Evolutionary conservation across 2,329 filamentous ascomycete species (phyloP).

Genomic region (Penicillium sp.): DNA sequence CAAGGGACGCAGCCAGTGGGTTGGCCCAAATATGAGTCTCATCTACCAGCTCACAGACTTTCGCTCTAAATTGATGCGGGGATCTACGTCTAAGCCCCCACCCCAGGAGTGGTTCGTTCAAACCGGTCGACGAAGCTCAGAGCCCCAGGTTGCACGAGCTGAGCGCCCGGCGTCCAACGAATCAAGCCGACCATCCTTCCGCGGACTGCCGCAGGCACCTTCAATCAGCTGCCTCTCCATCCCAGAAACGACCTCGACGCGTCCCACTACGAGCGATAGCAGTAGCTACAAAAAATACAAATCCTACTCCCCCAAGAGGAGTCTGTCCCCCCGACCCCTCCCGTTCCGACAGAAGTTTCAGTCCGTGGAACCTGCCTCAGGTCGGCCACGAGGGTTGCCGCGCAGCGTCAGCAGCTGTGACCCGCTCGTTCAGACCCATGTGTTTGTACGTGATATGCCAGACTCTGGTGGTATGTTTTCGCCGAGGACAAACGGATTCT

Average conservation of each 20-base stretch:
- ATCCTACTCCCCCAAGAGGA: slow-evolving; percentile 32
- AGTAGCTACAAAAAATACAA: slow-evolving; percentile 23
- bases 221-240: slow-evolving; percentile 26
- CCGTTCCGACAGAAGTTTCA: slow-evolving; percentile 40
- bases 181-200: slow-evolving; percentile 17
- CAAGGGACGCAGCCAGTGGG: slow-evolving; percentile 64
- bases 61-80: slow-evolving; percentile 43
- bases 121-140: slow-evolving; percentile 28
- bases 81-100: slow-evolving; percentile 30
- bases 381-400: slow-evolving; percentile 17
- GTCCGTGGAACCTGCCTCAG: slow-evolving; percentile 21
- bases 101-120: slow-evolving; percentile 38
- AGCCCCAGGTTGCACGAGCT: slow-evolving; percentile 28
- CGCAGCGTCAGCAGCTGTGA: slow-evolving; percentile 26
- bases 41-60: slow-evolving; percentile 68
- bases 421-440: slow-evolving; percentile 35
- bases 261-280: slow-evolving; percentile 27
- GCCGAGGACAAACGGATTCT: slow-evolving; percentile 45
- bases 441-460: slow-evolving; percentile 40
- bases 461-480: slow-evolving; percentile 42
- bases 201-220: slow-evolving; percentile 24
- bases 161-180: slow-evolving; percentile 17
- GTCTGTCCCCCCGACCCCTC: slow-evolving; percentile 37
- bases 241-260: slow-evolving; percentile 24
- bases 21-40: slow-evolving; percentile 66